Evolutionary conservation across 306 rosid species (phyloP), one percentile per base, ranked within the genome.

Genomic region (Boehmeria nivea): DNA sequence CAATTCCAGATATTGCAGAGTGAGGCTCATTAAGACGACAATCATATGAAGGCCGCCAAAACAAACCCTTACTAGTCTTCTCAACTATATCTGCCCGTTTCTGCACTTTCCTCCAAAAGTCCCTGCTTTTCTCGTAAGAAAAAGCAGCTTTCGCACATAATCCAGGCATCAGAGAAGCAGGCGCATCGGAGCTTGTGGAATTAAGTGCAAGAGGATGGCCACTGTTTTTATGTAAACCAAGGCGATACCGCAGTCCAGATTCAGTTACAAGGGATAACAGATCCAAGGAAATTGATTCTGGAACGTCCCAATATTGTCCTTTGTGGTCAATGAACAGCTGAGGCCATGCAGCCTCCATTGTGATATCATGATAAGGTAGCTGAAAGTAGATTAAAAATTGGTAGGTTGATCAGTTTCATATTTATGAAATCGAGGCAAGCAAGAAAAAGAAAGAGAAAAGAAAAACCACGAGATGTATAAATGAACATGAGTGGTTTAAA

Each of bases 251-350:
- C 55, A 90, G 60, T 44, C 98, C 98, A 54, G 77, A 68, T 27
- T 66, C 58, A 20, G 86, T 70, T 70, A 64, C 46, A 51, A 82
- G 76, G 56, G 98, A 84, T 28, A 78, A 72, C 23, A 90, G 65
- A 78, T 86, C 86, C 64, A 87, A 66, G 42, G 95, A 86, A 63
- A 84, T 43, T 54, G 94, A 80, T 74, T 78, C 81, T 0, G 95
- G 91, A 15, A 90, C 95, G 42, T 86, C 88, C 98, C 95, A 86
- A 67, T 86, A 86, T 71, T 62, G 77, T 65, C 95, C 98, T 57
- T 86, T 86, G 74, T 78, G 94, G 67, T 90, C 94, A 72, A 86
- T 36, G 66, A 81, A 90, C 70, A 86, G 70, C 71, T 86, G 94
- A 38, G 88, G 95, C 95, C 91, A 90, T 56, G 95, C 95, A 51